Evolutionary conservation across 495 filamentous ascomycete species (phyloP).

Genomic region (Letharia lupina): DNA sequence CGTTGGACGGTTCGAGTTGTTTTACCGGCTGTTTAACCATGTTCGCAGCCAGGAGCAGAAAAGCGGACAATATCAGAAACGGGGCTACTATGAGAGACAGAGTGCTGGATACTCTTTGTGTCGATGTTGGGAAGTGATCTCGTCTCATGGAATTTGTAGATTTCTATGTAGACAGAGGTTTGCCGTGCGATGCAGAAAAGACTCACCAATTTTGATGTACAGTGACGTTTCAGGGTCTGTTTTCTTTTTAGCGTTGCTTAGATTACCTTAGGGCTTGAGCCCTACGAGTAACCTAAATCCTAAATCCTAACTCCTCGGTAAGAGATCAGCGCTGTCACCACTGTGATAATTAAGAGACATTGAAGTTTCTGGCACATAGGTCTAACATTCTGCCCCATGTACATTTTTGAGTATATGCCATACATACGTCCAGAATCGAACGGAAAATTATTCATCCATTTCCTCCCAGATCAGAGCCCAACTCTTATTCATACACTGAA

Average conservation of each 20-base stretch:
- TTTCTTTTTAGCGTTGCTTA: no score
- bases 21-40: slow-evolving; percentile 16
- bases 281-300: no score
- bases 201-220: not conserved
- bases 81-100: not conserved
- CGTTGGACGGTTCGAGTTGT: slow-evolving; percentile 11
- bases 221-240: not conserved
- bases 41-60: not conserved
- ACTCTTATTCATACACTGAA: not conserved
- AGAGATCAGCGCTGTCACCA: no score
- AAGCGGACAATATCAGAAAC: not conserved
- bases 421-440: not conserved
- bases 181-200: not conserved
- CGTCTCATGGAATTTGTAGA: not conserved
- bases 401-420: no score
- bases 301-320: no score
- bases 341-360: no score
- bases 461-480: not conserved
- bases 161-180: no score
- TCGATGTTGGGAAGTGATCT: not conserved
- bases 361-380: no score
- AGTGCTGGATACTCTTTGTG: not conserved
- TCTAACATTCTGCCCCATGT: no score
- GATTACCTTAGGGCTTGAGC: no score
- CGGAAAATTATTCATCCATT: not conserved